Percentiles rank a stretch among this genome's conserved stretches.
Evolutionary conservation across 257 asterid genomes (phyloP).

Genomic region (Solanum ossicruentum): DNA sequence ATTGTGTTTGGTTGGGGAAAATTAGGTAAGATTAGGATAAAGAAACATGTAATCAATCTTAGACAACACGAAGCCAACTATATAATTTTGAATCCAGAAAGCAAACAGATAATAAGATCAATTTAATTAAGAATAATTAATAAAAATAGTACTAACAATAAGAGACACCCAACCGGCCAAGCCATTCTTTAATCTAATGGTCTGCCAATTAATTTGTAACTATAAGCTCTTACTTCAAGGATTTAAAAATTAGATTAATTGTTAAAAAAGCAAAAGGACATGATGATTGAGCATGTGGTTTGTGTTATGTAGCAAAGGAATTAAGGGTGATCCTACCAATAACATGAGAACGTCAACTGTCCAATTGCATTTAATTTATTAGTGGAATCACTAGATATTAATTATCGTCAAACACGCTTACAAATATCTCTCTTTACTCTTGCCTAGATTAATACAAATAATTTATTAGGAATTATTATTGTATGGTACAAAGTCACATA

Average conservation of each 20-base stretch:
- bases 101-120: background rate
- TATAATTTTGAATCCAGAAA: background rate
- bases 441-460: background rate
- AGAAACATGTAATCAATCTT: background rate
- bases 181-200: background rate
- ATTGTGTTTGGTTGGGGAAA: background rate
- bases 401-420: background rate
- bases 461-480: background rate
- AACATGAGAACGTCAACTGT: background rate
- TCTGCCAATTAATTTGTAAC: background rate
- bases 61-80: background rate
- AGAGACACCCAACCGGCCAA: slow-evolving; percentile 2
- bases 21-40: background rate
- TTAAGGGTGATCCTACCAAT: background rate
- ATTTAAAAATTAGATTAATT: background rate
- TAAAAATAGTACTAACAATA: background rate
- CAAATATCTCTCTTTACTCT: background rate
- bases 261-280: background rate
- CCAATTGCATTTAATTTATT: background rate
- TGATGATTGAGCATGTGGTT: slow-evolving; percentile 7
- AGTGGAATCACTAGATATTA: background rate
- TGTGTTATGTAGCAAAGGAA: background rate
- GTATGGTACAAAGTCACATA: background rate
- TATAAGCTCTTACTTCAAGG: slow-evolving; percentile 4
- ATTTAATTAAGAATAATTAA: background rate